Evolutionary conservation across 2,329 filamentous ascomycete genomes (phyloP).

Genomic region (Teratosphaeriaceae sp.): DNA sequence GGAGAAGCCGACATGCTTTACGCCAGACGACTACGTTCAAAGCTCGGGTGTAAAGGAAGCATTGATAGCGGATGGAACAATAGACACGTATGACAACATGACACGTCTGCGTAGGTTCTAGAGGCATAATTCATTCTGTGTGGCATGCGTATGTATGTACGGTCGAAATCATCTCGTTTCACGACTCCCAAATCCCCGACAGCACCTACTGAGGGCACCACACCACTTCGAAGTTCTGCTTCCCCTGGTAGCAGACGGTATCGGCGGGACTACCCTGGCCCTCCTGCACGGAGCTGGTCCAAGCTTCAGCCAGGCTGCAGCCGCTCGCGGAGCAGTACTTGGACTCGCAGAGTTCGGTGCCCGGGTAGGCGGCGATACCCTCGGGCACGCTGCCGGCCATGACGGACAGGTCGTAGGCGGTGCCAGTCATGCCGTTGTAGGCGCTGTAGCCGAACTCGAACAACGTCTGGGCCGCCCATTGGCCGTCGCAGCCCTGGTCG

Average conservation of each 20-base stretch:
- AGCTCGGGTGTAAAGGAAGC: too few species aligned
- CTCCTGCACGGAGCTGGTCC: slow-evolving; percentile 22
- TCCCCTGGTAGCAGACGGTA: slow-evolving; percentile 26
- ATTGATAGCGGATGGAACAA: too few species aligned
- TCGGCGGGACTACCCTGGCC: slow-evolving; percentile 21
- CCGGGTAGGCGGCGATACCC: slow-evolving; percentile 19
- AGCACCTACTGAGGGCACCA: slow-evolving; percentile 17
- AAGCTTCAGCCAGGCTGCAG: slow-evolving; percentile 18
- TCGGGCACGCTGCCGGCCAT: slow-evolving; percentile 21
- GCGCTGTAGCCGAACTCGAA: slow-evolving; percentile 26
- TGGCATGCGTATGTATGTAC: too few species aligned
- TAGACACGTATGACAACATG: too few species aligned
- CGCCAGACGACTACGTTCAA: too few species aligned
- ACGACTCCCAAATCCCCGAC: too few species aligned
- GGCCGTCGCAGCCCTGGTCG: slow-evolving; percentile 18
- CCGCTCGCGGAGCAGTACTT: slow-evolving; percentile 22
- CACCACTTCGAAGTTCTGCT: slow-evolving; percentile 23
- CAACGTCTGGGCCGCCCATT: slow-evolving; percentile 22
- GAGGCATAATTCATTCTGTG: too few species aligned
- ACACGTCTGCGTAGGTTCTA: too few species aligned
- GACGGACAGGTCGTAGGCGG: slow-evolving; percentile 22
- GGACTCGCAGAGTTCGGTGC: slow-evolving; percentile 14
- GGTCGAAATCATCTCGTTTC: too few species aligned
- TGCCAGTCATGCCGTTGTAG: slow-evolving; percentile 15
- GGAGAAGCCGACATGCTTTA: too few species aligned